These are phyloP conservation scores for Ceratonia siliqua DNA, from an alignment of 306 rosid genomes.

Conservation along the genomic window DNA sequence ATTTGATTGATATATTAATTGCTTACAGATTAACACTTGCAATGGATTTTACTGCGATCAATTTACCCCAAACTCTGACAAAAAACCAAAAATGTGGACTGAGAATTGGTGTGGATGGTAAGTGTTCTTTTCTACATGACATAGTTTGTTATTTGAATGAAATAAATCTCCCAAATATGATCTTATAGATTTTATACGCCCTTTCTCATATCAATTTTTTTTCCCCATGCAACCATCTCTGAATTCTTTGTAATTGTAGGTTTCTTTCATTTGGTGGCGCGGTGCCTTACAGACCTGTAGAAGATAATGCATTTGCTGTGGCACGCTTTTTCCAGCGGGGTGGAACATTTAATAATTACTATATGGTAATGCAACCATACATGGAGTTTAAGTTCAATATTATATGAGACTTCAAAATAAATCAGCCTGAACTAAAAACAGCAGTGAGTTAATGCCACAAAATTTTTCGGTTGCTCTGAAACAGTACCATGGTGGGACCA, in stretches of 20 bases:
- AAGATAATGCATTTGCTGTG: conserved; percentile 89
- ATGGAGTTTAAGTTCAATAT: conserved; percentile 9
- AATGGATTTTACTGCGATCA: conserved; percentile 91
- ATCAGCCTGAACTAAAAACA: background rate
- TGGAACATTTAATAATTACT: conserved; percentile 92
- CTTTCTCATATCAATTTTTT: background rate
- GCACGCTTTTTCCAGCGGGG: conserved; percentile 91
- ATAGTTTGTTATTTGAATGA: conserved; percentile 10
- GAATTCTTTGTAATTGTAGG: conserved; percentile 47
- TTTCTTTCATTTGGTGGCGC: conserved; percentile 81
- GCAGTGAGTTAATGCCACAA: conserved; percentile 22
- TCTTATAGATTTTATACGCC: background rate
- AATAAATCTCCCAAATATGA: conserved; percentile 19
- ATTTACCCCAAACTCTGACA: conserved; percentile 72
- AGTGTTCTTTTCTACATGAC: conserved; percentile 18
- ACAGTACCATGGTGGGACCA: conserved; percentile 98
- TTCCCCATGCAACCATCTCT: background rate
- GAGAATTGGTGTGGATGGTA: conserved; percentile 95
- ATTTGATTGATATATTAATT: conserved; percentile 19
- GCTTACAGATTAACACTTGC: conserved; percentile 81
- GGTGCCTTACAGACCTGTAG: conserved; percentile 79
- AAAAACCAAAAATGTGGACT: conserved; percentile 92
- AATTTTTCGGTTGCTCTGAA: conserved; percentile 38
- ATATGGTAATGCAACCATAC: conserved; percentile 65
- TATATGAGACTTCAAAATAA: background rate